phyloP scores from a whole-genome alignment of 148 eudicot genomes.

The Fallopia convolvulus region DNA sequence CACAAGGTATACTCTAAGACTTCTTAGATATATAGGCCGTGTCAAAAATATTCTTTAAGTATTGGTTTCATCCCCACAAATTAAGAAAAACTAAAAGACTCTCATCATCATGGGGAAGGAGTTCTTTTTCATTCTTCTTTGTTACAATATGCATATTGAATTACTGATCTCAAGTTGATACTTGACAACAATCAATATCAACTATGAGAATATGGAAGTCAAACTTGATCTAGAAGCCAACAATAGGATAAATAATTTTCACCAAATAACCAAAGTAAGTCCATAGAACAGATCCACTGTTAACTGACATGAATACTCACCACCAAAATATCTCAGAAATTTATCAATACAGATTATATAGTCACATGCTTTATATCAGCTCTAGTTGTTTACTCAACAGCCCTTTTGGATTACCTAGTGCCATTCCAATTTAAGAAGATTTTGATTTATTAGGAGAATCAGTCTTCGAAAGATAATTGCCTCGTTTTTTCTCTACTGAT shows the following conservation, averaged over 20 bases:
- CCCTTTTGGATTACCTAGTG: background rate
- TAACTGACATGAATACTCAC: too few relatives aligned
- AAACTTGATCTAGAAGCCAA: too few relatives aligned
- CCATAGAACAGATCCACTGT: too few relatives aligned
- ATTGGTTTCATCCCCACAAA: too few relatives aligned
- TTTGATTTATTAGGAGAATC: background rate
- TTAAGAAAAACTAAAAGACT: too few relatives aligned
- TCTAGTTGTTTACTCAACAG: background rate
- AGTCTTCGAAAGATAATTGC: background rate
- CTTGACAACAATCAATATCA: too few relatives aligned
- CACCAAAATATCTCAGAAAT: too few relatives aligned
- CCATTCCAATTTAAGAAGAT: background rate
- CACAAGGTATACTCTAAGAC: constrained; percentile 43
- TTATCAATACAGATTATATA: too few relatives aligned
- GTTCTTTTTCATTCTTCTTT: background rate
- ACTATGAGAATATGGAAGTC: too few relatives aligned
- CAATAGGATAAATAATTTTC: too few relatives aligned
- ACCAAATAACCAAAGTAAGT: too few relatives aligned
- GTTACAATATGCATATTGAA: background rate
- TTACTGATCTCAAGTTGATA: background rate
- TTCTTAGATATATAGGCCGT: background rate
- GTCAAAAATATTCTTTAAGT: background rate
- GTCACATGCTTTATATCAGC: background rate
- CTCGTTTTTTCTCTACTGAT: constrained; percentile 5
- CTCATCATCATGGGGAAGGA: background rate